Conservation (phyloP, 495 filamentous ascomycete species). For the Aspergillus saccharolyticus region DNA sequence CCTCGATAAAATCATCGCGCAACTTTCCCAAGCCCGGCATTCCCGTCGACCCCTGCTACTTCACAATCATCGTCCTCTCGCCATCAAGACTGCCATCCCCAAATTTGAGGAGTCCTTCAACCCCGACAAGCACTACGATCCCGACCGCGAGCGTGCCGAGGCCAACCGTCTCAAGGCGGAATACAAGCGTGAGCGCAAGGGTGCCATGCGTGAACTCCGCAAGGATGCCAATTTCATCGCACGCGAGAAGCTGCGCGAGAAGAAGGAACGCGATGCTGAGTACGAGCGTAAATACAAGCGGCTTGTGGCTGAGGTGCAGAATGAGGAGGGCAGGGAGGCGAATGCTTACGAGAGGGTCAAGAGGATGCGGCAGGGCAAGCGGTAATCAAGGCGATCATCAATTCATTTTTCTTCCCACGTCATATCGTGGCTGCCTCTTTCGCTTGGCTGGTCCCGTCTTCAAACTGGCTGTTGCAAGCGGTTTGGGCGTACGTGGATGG, state of each 20-base stretch:
- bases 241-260: conserved; percentile 78
- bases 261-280: conserved; percentile 82
- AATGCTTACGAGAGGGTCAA: conserved; percentile 89
- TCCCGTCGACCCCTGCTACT: conserved; percentile 74
- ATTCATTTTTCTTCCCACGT: too few relatives aligned
- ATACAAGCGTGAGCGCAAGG: conserved; percentile 92
- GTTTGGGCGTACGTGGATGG: not conserved
- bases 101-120: conserved; percentile 97
- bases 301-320: conserved; percentile 90
- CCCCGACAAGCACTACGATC: conserved; percentile 93
- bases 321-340: conserved; percentile 77
- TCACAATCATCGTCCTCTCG: conserved; percentile 81
- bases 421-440: not conserved
- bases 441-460: not conserved
- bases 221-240: conserved; percentile 93
- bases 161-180: conserved; percentile 74
- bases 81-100: conserved; percentile 83
- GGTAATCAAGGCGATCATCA: conserved; percentile 22
- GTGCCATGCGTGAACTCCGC: conserved; percentile 85
- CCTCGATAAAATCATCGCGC: conserved; percentile 37
- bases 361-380: conserved; percentile 60
- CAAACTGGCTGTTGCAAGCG: not conserved
- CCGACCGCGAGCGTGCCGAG: conserved; percentile 81
- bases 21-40: conserved; percentile 52
- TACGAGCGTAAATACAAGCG: conserved; percentile 94